Conservation (phyloP, 179 eudicot species). For the Vitellaria paradoxa region DNA sequence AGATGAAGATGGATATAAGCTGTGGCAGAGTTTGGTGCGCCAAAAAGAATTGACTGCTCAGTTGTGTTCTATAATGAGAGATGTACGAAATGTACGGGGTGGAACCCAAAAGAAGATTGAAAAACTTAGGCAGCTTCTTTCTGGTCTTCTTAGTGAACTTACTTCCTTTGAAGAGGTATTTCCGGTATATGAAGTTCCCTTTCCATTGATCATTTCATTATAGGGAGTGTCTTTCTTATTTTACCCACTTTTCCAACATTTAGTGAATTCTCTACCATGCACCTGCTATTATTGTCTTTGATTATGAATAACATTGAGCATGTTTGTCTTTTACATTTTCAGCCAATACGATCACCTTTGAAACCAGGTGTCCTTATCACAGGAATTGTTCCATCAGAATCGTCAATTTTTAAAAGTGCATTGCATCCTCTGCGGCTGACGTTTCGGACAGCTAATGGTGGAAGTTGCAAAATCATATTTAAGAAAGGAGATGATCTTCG, state of each 20-base stretch:
- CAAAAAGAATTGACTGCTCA: constrained; percentile 98
- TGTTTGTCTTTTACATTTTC: constrained; percentile 24
- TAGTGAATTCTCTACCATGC: not conserved
- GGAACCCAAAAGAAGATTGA: constrained; percentile 95
- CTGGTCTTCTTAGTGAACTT: constrained; percentile 96
- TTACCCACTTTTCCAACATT: not conserved
- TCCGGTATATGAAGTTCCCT: constrained; percentile 1
- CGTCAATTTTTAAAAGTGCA: constrained; percentile 86
- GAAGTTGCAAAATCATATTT: constrained; percentile 83
- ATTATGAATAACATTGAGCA: constrained; percentile 5
- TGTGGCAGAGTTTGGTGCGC: constrained; percentile 98
- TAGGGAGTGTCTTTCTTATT: not conserved
- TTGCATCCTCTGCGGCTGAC: constrained; percentile 87
- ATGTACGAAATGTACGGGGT: constrained; percentile 88
- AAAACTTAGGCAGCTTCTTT: constrained; percentile 95
- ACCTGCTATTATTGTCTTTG: not conserved
- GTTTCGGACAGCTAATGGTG: constrained; percentile 77
- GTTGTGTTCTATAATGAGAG: constrained; percentile 87
- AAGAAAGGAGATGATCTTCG: constrained; percentile 99
- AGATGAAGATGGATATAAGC: constrained; percentile 81
- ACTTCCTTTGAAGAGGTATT: constrained; percentile 96
- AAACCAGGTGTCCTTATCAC: constrained; percentile 83
- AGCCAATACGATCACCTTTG: constrained; percentile 95
- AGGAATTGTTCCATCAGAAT: constrained; percentile 92
- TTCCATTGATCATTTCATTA: not conserved